These are phyloP conservation scores for Backusella morwellensis DNA, from an alignment of 192 early-diverging fungal species.

Conservation along the genomic window DNA sequence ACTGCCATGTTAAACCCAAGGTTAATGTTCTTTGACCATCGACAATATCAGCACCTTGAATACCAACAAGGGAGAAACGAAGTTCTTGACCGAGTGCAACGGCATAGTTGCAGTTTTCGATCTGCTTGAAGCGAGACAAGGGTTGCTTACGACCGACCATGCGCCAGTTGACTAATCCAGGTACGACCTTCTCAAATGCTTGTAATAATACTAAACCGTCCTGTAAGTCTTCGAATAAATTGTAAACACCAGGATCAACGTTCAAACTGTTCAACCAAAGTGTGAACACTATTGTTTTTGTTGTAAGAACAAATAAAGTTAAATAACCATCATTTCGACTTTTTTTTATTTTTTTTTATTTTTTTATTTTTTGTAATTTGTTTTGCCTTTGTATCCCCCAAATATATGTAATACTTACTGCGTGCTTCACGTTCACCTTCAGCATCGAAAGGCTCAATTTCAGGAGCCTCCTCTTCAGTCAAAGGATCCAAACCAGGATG, in stretches of 20 bases:
- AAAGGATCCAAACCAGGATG: conserved; percentile 93
- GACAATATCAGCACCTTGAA: conserved; percentile 93
- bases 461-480: conserved; percentile 86
- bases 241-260: conserved; percentile 97
- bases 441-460: conserved; percentile 81
- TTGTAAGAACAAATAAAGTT: neutral
- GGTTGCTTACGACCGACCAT: conserved; percentile 79
- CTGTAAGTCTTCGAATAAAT: conserved; percentile 94
- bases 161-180: conserved; percentile 91
- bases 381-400: neutral
- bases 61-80: conserved; percentile 90
- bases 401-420: conserved; percentile 39
- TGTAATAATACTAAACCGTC: conserved; percentile 93
- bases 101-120: conserved; percentile 97
- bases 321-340: neutral
- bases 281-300: conserved; percentile 72
- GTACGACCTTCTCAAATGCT: conserved; percentile 92
- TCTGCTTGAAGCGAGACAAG: conserved; percentile 90
- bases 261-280: conserved; percentile 98
- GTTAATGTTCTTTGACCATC: conserved; percentile 90
- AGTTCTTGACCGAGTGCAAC: conserved; percentile 84
- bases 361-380: too few species aligned
- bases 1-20: conserved; percentile 94
- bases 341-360: too few species aligned
- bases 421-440: conserved; percentile 85